These are phyloP conservation scores for Saturnispora mendoncae DNA, from an alignment of 805 yeast genomes.

Conservation along the genomic window DNA sequence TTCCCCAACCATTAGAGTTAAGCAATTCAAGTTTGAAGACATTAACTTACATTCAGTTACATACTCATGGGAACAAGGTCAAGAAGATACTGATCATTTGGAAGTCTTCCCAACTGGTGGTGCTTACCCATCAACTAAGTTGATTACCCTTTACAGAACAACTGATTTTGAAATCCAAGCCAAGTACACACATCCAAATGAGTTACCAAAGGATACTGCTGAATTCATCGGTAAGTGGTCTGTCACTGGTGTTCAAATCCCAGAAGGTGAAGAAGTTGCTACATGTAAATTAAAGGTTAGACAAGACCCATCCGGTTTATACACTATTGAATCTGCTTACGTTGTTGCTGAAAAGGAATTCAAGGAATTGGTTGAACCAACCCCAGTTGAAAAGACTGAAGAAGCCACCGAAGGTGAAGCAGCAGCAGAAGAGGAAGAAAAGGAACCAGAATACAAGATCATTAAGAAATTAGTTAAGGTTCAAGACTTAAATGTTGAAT, in stretches of 20 bases:
- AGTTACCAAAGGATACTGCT: slow-evolving; percentile 62
- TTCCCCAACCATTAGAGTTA: slow-evolving; percentile 96
- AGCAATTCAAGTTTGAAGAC: slow-evolving; percentile 98
- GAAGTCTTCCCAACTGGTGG: slow-evolving; percentile 97
- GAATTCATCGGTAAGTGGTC: slow-evolving; percentile 75
- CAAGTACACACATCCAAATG: slow-evolving; percentile 65
- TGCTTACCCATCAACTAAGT: slow-evolving; percentile 87
- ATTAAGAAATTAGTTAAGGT: slow-evolving; percentile 93
- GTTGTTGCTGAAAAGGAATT: slow-evolving; percentile 86
- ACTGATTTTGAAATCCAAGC: slow-evolving; percentile 85
- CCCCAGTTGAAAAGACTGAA: slow-evolving; percentile 35
- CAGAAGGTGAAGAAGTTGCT: slow-evolving; percentile 66
- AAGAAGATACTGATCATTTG: slow-evolving; percentile 81
- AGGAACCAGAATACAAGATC: slow-evolving; percentile 76
- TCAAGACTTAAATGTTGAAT: slow-evolving; percentile 59
- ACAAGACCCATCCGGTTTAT: slow-evolving; percentile 94
- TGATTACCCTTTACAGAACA: slow-evolving; percentile 86
- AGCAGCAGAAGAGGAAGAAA: slow-evolving; percentile 33
- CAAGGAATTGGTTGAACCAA: slow-evolving; percentile 75
- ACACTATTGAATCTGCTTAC: slow-evolving; percentile 88
- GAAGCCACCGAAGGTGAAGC: slow-evolving; percentile 23
- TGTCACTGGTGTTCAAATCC: slow-evolving; percentile 73
- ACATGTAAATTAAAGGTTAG: slow-evolving; percentile 90
- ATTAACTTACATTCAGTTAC: slow-evolving; percentile 86
- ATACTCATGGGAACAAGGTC: slow-evolving; percentile 90